These are phyloP conservation scores for Chaetomiaceae sp. DNA, from an alignment of 2,329 filamentous ascomycete genomes.

Conservation along the genomic window DNA sequence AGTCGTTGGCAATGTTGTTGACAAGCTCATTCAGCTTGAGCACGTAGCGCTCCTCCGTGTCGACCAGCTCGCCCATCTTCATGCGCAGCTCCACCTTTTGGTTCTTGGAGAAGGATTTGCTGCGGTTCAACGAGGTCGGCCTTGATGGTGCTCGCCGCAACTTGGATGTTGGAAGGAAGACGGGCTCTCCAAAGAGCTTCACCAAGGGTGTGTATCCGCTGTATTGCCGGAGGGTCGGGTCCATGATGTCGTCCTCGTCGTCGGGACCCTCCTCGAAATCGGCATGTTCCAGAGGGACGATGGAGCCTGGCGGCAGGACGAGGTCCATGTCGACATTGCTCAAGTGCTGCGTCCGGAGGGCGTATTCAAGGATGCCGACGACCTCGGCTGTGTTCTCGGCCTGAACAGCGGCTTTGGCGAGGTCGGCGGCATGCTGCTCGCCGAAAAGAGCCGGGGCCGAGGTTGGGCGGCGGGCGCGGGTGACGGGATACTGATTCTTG, in stretches of 20 bases:
- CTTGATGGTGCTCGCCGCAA: conserved; percentile 83
- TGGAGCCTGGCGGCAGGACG: conserved; percentile 72
- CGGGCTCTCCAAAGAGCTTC: conserved; percentile 73
- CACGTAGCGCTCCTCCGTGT: conserved; percentile 93
- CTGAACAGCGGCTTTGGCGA: conserved; percentile 78
- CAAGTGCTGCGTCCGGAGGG: conserved; percentile 75
- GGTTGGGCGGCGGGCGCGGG: conserved; percentile 54
- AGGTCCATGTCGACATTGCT: conserved; percentile 86
- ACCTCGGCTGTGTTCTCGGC: conserved; percentile 73
- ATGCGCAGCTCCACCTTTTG: conserved; percentile 82
- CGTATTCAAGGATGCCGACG: conserved; percentile 66
- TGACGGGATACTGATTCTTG: conserved; percentile 51
- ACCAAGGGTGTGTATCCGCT: conserved; percentile 73
- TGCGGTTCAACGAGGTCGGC: conserved; percentile 73
- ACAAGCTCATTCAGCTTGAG: conserved; percentile 81
- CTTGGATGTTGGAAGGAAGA: conserved; percentile 82
- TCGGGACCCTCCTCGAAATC: conserved; percentile 57
- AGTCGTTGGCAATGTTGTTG: conserved; percentile 73
- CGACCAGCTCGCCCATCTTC: conserved; percentile 84
- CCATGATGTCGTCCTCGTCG: conserved; percentile 61
- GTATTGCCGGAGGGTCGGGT: conserved; percentile 65
- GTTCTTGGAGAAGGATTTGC: conserved; percentile 69
- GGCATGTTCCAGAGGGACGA: conserved; percentile 59
- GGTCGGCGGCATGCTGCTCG: conserved; percentile 86
- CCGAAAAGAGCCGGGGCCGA: conserved; percentile 71